Conservation (phyloP, 768 basidiomycete species). For the Daedalea quercina region DNA sequence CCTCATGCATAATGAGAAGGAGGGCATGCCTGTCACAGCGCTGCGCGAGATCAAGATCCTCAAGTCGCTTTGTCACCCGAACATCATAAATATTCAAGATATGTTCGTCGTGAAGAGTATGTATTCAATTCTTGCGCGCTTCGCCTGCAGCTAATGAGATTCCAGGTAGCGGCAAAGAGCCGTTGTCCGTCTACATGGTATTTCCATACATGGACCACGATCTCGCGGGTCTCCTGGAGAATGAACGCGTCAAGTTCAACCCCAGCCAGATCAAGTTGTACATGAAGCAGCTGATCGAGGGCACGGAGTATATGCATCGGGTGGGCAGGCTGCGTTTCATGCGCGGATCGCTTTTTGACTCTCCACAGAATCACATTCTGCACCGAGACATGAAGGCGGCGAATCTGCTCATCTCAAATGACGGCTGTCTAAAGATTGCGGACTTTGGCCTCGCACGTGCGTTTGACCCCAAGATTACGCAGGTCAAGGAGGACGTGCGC, state of each 20-base stretch:
- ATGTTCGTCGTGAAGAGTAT: constrained; percentile 85
- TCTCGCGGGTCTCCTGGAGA: constrained; percentile 89
- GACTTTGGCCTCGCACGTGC: constrained; percentile 95
- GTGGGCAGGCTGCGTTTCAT: constrained; percentile 41
- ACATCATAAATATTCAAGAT: constrained; percentile 82
- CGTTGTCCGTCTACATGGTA: constrained; percentile 92
- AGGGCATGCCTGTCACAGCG: constrained; percentile 96
- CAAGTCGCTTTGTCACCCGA: constrained; percentile 80
- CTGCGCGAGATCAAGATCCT: constrained; percentile 95
- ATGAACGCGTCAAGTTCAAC: constrained; percentile 77
- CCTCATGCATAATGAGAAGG: constrained; percentile 93
- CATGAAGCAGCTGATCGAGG: constrained; percentile 93
- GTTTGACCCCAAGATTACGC: constrained; percentile 47
- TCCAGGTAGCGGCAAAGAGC: constrained; percentile 59
- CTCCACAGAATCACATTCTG: constrained; percentile 80
- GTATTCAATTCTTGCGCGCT: constrained; percentile 16
- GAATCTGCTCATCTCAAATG: constrained; percentile 88
- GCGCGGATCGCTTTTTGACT: constrained; percentile 4
- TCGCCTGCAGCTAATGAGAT: background rate
- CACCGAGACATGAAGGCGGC: constrained; percentile 99
- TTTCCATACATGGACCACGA: constrained; percentile 99
- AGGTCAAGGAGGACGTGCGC: constrained; percentile 29
- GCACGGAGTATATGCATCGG: constrained; percentile 91
- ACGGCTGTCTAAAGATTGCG: constrained; percentile 80
- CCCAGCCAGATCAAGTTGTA: constrained; percentile 91